phyloP scores from a whole-genome alignment of 1,284 basidiomycete species.

The Tilletia caries region DNA sequence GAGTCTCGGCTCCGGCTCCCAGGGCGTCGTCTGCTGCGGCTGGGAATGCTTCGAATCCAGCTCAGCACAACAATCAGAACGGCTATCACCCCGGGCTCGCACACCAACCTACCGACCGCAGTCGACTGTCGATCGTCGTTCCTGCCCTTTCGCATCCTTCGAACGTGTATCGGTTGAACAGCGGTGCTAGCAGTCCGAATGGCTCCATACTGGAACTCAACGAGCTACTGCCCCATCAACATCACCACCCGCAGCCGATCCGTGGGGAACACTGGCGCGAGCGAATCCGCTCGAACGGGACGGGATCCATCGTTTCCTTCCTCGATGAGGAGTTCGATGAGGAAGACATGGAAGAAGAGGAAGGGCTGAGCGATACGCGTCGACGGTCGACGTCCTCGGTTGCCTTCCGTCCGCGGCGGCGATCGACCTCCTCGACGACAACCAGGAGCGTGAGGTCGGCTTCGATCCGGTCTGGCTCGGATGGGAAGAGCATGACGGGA shows the following conservation, averaged over 20 bases:
- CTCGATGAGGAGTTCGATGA: not conserved
- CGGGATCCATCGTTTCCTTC: not conserved
- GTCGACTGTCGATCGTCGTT: slow-evolving; percentile 20
- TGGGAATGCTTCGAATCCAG: not conserved
- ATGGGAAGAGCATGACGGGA: not conserved
- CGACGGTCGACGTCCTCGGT: not conserved
- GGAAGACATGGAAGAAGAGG: not conserved
- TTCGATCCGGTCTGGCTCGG: not conserved
- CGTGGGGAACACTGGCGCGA: not conserved
- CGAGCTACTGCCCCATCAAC: not conserved
- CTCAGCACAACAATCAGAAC: too few relatives aligned
- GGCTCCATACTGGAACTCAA: slow-evolving; percentile 8
- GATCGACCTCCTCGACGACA: not conserved
- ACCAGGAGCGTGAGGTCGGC: not conserved
- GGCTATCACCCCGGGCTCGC: not conserved
- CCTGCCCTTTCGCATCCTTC: not conserved
- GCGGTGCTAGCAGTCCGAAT: slow-evolving; percentile 7
- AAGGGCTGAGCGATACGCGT: not conserved
- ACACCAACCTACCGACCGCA: slow-evolving; percentile 13
- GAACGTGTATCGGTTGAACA: slow-evolving; percentile 6
- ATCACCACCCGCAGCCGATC: not conserved
- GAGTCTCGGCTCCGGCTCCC: not conserved
- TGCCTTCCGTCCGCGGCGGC: not conserved
- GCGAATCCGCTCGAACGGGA: not conserved
- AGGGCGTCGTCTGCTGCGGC: not conserved